Evolutionary conservation across 352 stramenopile species (phyloP), one percentile per base, ranked within the genome.

Genomic region (Pythium brachiatum): DNA sequence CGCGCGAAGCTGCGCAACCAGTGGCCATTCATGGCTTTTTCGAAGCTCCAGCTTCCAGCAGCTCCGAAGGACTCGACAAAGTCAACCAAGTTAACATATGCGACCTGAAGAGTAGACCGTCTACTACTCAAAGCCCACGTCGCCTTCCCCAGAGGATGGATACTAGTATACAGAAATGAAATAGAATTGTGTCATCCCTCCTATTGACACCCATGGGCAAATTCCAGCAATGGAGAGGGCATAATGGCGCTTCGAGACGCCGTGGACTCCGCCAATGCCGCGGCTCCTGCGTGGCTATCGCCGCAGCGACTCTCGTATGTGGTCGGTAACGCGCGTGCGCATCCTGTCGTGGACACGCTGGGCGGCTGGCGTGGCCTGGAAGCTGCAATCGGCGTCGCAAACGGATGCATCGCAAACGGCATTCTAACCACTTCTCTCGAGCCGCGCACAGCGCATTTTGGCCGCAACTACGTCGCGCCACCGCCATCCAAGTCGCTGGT

Each of bases 381-480:
- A 29, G 12, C 18, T 7, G 60, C 52, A 27, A 21, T 66, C 11
- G 60, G 60, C 0, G n/a, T 66, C n/a, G 50, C 44, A 13, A 54
- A 7, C 0, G 16, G 54, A 20, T 1, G 21, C 29, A 21, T 60
- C 23, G 2, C 52, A 7, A 36, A 23, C 5, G 60, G 60, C 31
- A 31, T 66, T 3, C 4, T 52, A 5, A 39, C 52, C 23, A 21
- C 31, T 27, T 57, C 60, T 11, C 4, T 66, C 11, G 2, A 5
- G 1, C 4, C 18, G 5, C 51, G 60, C 1, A 26, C 23, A 18
- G 13, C 29, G 8, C 44, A 46, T 25, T 77, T 74, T 53, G 70
- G 70, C 7, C 56, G 43, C 34, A 77, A 77, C 44, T 72, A 70
- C 63, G 57, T 77, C 1, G 54, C 63, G 9, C 66, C 70, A 7